Evolutionary conservation across 345 rosid genomes (phyloP), one percentile per base, ranked within the genome.

Genomic region (Mangifera indica): DNA sequence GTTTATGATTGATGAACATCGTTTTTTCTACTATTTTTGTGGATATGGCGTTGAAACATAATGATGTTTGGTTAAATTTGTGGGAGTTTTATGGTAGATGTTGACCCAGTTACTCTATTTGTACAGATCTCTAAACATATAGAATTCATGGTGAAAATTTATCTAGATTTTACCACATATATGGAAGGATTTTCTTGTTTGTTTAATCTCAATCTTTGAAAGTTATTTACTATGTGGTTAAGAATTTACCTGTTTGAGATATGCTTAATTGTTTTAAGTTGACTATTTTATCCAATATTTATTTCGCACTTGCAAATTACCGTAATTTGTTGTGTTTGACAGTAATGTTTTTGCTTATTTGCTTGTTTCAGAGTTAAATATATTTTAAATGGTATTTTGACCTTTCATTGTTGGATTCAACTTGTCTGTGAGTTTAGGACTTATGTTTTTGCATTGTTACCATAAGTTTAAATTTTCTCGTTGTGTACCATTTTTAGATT

Each of bases 401-500:
- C 15, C 6, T 18, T 24, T 20, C 58, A 20, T 34, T 8, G 25
- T 56, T 25, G 3, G 17, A 13, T 3, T 44, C 7, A 4, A 3
- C 51, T 17, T 42, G 29, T 44, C 29, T 29, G 13, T 52, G 18
- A 7, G 54, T 25, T 67, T 29, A 42, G 61, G 70, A 20, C 42
- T 37, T 37, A 6, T 37, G 42, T 37, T 5, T 37, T 37, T n/a
- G 53, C 40, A 21, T 61, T 49, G 17, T 63, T 42, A 14, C 55
- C 14, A 9, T 72, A 64, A 46, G 56, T 63, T 51, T 54, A 56
- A 26, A 37, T 46, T 63, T 55, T 37, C 55, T 24, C 21, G 51
- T 62, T 9, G 59, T 74, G 74, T 72, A 60, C 74, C 29, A 69
- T 44, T 72, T 53, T 73, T 84, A 89, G 98, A 76, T 76, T 87